Conservation (phyloP, 106 monocot species). For the Posidonia australis region DNA sequence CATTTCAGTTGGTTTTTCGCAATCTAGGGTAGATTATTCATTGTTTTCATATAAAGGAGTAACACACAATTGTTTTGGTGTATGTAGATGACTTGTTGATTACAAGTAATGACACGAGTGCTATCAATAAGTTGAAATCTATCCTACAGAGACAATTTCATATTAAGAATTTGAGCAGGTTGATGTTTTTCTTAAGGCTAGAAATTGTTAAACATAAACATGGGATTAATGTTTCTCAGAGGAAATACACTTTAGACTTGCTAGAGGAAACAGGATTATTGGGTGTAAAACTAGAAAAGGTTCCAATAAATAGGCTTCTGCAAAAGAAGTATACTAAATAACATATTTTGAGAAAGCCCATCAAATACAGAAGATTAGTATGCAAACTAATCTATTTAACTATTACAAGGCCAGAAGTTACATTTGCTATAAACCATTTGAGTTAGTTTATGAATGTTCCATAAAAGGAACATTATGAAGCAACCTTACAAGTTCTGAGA, state of each 20-base stretch:
- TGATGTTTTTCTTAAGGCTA: neutral
- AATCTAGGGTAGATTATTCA: conserved; percentile 3
- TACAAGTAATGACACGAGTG: neutral
- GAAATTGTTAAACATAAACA: neutral
- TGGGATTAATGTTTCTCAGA: no score
- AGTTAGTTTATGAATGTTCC: no score
- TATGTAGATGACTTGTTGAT: conserved; percentile 5
- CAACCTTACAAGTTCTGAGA: neutral
- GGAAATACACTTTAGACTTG: no score
- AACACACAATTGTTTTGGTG: neutral
- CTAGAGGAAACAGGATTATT: no score
- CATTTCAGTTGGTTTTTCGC: neutral
- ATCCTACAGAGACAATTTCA: neutral
- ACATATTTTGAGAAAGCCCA: neutral
- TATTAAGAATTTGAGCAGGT: neutral
- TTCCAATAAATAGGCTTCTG: no score
- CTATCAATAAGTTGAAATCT: neutral
- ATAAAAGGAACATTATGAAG: no score
- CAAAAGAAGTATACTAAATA: no score
- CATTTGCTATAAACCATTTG: no score
- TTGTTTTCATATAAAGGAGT: neutral
- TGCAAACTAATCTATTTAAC: neutral
- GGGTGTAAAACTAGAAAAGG: no score
- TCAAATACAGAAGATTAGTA: neutral
- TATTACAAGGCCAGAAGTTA: neutral